Conservation (phyloP, 345 rosid genomes). For the Hevea brasiliensis region DNA sequence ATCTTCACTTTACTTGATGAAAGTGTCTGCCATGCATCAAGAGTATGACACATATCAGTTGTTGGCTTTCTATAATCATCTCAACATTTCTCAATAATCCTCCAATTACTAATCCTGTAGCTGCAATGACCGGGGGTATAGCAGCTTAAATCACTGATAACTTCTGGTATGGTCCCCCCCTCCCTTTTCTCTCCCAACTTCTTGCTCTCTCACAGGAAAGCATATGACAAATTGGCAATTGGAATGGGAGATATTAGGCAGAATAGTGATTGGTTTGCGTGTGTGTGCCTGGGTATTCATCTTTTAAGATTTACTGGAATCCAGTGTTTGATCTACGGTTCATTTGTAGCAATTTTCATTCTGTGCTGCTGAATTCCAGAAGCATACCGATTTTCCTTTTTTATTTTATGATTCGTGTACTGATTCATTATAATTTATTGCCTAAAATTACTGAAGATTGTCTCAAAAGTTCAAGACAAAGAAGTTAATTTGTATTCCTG, state of each 20-base stretch:
- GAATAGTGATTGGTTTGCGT: not conserved
- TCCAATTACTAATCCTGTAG: not conserved
- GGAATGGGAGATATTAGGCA: not conserved
- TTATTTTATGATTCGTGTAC: not conserved
- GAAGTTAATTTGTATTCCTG: not conserved
- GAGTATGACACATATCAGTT: not conserved
- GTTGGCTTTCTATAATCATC: not conserved
- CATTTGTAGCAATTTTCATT: not conserved
- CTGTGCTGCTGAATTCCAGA: not conserved
- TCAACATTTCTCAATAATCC: not conserved
- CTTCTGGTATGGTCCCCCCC: not conserved
- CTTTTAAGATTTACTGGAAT: not conserved
- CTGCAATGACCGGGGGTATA: no score
- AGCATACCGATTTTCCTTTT: not conserved
- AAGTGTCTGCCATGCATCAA: not conserved
- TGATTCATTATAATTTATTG: not conserved
- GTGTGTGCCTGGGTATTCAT: not conserved
- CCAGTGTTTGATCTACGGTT: not conserved
- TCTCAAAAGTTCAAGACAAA: slow-evolving; percentile 11
- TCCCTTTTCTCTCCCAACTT: no score
- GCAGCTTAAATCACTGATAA: not conserved
- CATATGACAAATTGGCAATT: not conserved
- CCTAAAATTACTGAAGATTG: not conserved
- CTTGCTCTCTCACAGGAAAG: not conserved
- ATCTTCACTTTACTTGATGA: not conserved